phyloP scores from a whole-genome alignment of 73 alveolate genomes.

The Paramecium biaurelia region DNA sequence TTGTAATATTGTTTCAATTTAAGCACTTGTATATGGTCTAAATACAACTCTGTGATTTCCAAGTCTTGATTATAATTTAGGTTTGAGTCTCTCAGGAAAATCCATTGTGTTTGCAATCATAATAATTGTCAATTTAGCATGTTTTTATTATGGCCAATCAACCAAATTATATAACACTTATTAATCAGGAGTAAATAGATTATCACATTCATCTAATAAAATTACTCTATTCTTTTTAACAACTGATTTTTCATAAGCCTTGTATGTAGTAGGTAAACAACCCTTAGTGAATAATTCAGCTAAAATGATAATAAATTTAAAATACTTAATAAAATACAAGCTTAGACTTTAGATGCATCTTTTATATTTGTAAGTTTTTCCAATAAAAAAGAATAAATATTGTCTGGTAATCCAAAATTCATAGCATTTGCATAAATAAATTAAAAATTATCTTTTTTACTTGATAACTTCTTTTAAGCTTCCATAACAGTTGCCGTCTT shows the following conservation, averaged over 20 bases:
- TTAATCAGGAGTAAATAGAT: slow-evolving; percentile 83
- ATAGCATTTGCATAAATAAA: slow-evolving; percentile 64
- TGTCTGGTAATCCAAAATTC: slow-evolving; percentile 62
- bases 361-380: slow-evolving; percentile 69
- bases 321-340: slow-evolving; percentile 44
- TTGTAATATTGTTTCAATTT: slow-evolving; percentile 77
- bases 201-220: slow-evolving; percentile 94
- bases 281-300: slow-evolving; percentile 44
- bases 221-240: slow-evolving; percentile 65
- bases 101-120: slow-evolving; percentile 97
- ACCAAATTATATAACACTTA: slow-evolving; percentile 86
- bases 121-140: slow-evolving; percentile 82
- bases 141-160: slow-evolving; percentile 90
- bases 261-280: slow-evolving; percentile 15
- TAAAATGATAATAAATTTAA: neutral
- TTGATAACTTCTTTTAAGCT: neutral
- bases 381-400: slow-evolving; percentile 46
- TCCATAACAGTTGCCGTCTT: slow-evolving; percentile 71
- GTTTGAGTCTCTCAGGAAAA: slow-evolving; percentile 86
- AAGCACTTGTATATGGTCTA: slow-evolving; percentile 84
- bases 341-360: neutral
- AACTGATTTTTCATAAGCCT: slow-evolving; percentile 14
- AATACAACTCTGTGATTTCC: slow-evolving; percentile 92
- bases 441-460: slow-evolving; percentile 8
- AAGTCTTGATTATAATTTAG: slow-evolving; percentile 86